A percentile compares a stretch with the other conserved stretches of the same genome.
Evolutionary conservation across 2,329 filamentous ascomycete genomes (phyloP).

Genomic region (Exophiala xenobiotica): DNA sequence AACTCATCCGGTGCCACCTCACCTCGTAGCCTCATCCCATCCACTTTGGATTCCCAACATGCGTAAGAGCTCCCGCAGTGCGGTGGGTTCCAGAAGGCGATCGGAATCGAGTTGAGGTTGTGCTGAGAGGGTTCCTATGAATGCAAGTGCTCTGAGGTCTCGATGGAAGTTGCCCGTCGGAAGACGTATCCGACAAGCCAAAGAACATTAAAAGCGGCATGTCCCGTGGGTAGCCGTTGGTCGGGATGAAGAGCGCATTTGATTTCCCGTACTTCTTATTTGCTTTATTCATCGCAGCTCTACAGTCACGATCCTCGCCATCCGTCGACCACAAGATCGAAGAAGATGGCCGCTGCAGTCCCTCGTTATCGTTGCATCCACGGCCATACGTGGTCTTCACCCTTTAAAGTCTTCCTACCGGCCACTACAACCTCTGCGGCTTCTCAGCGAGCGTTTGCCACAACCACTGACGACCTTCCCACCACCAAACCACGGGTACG

Average conservation of each 20-base stretch:
- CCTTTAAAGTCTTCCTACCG: slow-evolving; percentile 30
- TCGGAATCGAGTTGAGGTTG: too few relatives aligned
- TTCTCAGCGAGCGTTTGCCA: slow-evolving; percentile 42
- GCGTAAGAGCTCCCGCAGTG: too few relatives aligned
- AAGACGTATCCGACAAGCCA: too few relatives aligned
- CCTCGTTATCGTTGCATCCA: slow-evolving; percentile 26
- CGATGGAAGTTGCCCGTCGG: too few relatives aligned
- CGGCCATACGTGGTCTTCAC: slow-evolving; percentile 28
- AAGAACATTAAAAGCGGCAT: slow-evolving; percentile 4
- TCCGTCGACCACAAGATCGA: background rate
- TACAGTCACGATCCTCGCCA: slow-evolving; percentile 1
- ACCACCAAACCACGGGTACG: slow-evolving; percentile 40
- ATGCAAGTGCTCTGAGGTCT: too few relatives aligned
- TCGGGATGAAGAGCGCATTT: background rate
- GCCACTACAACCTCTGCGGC: slow-evolving; percentile 5
- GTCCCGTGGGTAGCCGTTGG: slow-evolving; percentile 1
- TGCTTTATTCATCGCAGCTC: slow-evolving; percentile 6
- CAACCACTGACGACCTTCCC: slow-evolving; percentile 41
- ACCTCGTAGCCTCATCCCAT: too few relatives aligned
- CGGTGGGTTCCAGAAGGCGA: too few relatives aligned
- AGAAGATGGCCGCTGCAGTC: slow-evolving; percentile 22
- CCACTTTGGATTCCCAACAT: too few relatives aligned
- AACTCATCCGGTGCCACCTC: too few relatives aligned
- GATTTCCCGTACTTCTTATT: slow-evolving; percentile 2
- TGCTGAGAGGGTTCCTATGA: too few relatives aligned